These are phyloP conservation scores for Clarireedia paspali DNA, from an alignment of 2,329 filamentous ascomycete genomes.

Conservation along the genomic window DNA sequence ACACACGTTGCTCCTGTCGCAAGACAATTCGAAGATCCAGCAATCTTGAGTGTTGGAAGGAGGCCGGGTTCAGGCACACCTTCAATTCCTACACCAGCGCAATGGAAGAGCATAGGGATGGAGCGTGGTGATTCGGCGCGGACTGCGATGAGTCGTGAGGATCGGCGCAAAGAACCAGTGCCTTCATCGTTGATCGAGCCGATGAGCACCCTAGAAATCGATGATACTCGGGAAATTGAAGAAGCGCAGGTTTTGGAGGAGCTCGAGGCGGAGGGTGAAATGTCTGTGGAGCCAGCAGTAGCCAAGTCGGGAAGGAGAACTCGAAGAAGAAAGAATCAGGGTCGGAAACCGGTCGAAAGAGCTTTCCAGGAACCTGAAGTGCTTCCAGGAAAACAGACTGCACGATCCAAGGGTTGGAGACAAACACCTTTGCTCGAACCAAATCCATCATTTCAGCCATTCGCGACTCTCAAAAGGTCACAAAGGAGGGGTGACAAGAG, in stretches of 20 bases:
- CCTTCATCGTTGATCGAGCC: constrained; percentile 37
- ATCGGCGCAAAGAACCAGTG: constrained; percentile 21
- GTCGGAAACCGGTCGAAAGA: constrained; percentile 32
- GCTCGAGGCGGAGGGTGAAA: constrained; percentile 14
- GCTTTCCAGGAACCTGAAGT: constrained; percentile 31
- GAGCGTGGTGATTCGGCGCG: constrained; percentile 20
- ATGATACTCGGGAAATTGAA: constrained; percentile 20
- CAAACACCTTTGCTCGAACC: constrained; percentile 59
- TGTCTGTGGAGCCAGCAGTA: constrained; percentile 15
- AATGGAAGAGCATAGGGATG: constrained; percentile 29
- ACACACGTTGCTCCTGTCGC: constrained; percentile 8
- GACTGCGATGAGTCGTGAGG: constrained; percentile 19
- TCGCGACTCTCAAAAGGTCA: constrained; percentile 50
- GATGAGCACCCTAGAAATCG: constrained; percentile 35
- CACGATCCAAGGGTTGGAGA: constrained; percentile 57
- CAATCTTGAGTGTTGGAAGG: constrained; percentile 30
- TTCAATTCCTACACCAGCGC: constrained; percentile 15
- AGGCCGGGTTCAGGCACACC: constrained; percentile 26
- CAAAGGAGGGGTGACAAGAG: constrained; percentile 34
- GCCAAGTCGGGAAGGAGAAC: constrained; percentile 31
- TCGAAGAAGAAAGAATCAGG: constrained; percentile 33
- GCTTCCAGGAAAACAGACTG: constrained; percentile 35
- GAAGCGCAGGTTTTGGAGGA: constrained; percentile 22
- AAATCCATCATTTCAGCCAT: constrained; percentile 55
- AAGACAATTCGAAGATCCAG: constrained; percentile 28